Percentiles rank a stretch among this genome's conserved stretches.
phyloP scores from a whole-genome alignment of 768 basidiomycete genomes.

The Sporobolomyces roseus region DNA sequence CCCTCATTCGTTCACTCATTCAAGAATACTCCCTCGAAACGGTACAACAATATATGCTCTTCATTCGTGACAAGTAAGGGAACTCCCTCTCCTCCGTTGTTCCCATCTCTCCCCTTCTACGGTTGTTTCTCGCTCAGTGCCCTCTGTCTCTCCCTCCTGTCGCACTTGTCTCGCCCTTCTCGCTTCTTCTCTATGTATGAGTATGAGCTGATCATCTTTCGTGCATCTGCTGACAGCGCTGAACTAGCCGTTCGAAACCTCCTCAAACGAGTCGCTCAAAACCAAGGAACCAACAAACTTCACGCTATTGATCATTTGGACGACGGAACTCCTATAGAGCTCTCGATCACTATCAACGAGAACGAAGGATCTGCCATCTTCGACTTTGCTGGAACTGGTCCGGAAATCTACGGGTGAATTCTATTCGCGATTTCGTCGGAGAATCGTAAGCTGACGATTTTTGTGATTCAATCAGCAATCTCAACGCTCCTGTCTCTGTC shows the following conservation, averaged over 20 bases:
- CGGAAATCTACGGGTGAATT: constrained; percentile 56
- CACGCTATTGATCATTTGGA: constrained; percentile 77
- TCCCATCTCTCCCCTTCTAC: too few species aligned
- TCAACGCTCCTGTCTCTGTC: constrained; percentile 80
- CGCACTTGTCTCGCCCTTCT: too few species aligned
- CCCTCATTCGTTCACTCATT: constrained; percentile 55
- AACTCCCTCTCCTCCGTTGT: too few species aligned
- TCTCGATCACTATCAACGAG: constrained; percentile 73
- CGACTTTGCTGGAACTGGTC: constrained; percentile 61
- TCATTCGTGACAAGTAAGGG: constrained; percentile 81
- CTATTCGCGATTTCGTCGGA: neutral
- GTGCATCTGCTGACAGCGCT: too few species aligned
- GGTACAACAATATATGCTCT: constrained; percentile 59
- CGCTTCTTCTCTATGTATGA: too few species aligned
- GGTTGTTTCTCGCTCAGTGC: too few species aligned
- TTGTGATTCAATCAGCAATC: constrained; percentile 52
- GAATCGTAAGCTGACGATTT: neutral
- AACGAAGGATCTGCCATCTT: constrained; percentile 71
- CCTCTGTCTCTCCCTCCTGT: too few species aligned
- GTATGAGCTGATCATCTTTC: too few species aligned
- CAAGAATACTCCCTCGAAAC: constrained; percentile 78
- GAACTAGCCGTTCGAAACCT: constrained; percentile 80
- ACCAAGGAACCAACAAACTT: constrained; percentile 54
- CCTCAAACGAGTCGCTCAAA: constrained; percentile 66
- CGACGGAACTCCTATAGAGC: constrained; percentile 68